A percentile compares a stretch with the other conserved stretches of the same genome.
Conservation (phyloP, 1,139 yeast species). For the Kodamaea ohmeri region DNA sequence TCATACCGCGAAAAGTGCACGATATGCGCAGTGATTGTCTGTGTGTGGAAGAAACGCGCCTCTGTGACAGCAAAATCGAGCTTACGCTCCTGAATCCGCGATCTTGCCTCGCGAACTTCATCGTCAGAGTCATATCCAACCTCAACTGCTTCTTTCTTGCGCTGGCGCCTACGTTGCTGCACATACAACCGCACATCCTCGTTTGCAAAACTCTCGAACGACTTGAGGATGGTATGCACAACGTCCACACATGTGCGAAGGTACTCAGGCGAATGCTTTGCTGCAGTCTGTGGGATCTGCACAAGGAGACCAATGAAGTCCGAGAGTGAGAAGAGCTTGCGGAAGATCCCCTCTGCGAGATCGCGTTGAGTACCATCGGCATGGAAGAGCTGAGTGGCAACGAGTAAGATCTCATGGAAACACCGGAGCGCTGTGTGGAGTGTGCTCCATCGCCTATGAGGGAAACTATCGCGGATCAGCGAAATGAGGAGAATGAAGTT, state of each 20-base stretch:
- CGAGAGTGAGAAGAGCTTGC: conserved; percentile 60
- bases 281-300: conserved; percentile 62
- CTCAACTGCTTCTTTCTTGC: conserved; percentile 25
- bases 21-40: conserved; percentile 51
- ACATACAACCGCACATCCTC: conserved; percentile 60
- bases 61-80: conserved; percentile 46
- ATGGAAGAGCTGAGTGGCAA: conserved; percentile 51
- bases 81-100: conserved; percentile 46
- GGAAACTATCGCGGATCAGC: conserved; percentile 52
- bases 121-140: conserved; percentile 44
- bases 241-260: conserved; percentile 63
- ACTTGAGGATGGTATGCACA: conserved; percentile 63
- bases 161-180: conserved; percentile 42
- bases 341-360: conserved; percentile 46
- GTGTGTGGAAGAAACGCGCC: conserved; percentile 39
- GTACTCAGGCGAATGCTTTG: conserved; percentile 62
- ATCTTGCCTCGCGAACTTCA: conserved; percentile 37
- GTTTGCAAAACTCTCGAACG: conserved; percentile 64
- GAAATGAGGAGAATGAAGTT: conserved; percentile 60
- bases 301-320: conserved; percentile 60
- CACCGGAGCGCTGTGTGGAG: conserved; percentile 72
- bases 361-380: conserved; percentile 47
- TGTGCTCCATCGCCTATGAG: conserved; percentile 51
- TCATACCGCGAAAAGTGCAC: conserved; percentile 51
- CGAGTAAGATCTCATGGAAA: conserved; percentile 60